These are phyloP conservation scores for Hymenotorrendiella dingleyae DNA, from an alignment of 2,329 filamentous ascomycete genomes.

Conservation along the genomic window DNA sequence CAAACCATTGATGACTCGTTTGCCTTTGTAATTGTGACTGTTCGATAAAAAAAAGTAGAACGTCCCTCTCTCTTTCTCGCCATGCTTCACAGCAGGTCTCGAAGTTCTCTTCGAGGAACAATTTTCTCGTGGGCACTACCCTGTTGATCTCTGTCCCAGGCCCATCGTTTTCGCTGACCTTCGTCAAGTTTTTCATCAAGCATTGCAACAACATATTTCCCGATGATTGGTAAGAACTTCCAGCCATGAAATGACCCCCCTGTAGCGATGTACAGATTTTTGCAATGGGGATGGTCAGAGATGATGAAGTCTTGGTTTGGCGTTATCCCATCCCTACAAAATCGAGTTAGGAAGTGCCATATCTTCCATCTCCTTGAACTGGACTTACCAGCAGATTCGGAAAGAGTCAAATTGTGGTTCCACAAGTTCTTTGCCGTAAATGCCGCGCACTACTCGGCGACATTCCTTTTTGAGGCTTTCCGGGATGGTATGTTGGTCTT, in stretches of 20 bases:
- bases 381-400: constrained; percentile 41
- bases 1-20: too few relatives aligned
- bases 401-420: constrained; percentile 37
- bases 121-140: constrained; percentile 12
- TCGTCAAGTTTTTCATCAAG: constrained; percentile 36
- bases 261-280: constrained; percentile 53
- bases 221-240: constrained; percentile 59
- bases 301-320: constrained; percentile 59
- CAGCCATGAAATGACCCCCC: constrained; percentile 60
- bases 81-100: not conserved
- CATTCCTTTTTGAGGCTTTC: constrained; percentile 39
- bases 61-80: not conserved
- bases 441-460: constrained; percentile 34
- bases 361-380: too few relatives aligned
- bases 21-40: too few relatives aligned
- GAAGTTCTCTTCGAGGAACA: constrained; percentile 9
- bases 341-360: too few relatives aligned
- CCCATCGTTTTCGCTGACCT: constrained; percentile 38
- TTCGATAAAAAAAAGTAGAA: too few relatives aligned
- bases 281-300: constrained; percentile 45
- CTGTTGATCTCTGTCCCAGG: constrained; percentile 33
- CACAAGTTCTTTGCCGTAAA: constrained; percentile 38
- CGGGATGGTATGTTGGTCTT: constrained; percentile 37
- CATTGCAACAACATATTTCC: constrained; percentile 51
- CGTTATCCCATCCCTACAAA: constrained; percentile 53